Conservation (phyloP, 2,329 filamentous ascomycete genomes). For the Blastomyces parvus region DNA sequence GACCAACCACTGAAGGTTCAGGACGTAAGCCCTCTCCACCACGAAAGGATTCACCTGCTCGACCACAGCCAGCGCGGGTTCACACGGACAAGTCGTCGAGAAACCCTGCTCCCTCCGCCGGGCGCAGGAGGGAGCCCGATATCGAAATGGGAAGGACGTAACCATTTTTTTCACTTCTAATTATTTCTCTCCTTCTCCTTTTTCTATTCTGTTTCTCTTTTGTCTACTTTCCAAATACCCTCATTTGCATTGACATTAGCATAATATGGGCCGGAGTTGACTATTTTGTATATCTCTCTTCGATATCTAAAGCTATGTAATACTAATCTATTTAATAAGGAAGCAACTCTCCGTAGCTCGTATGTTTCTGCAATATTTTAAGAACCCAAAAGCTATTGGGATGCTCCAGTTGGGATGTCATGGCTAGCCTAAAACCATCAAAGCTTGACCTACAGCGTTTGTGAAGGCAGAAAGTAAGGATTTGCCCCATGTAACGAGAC, state of each 20-base stretch:
- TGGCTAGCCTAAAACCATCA: background rate
- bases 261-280: background rate
- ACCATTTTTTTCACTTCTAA: constrained; percentile 2
- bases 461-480: background rate
- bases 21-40: background rate
- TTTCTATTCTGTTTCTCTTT: constrained; percentile 9
- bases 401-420: background rate
- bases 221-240: background rate
- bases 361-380: background rate
- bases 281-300: background rate
- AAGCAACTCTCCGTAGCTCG: background rate
- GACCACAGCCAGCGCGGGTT: constrained; percentile 19
- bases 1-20: constrained; percentile 6
- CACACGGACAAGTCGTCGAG: background rate
- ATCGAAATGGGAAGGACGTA: constrained; percentile 17
- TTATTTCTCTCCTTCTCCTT: background rate
- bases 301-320: background rate
- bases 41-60: constrained; percentile 13
- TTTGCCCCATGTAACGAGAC: background rate
- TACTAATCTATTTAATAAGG: background rate
- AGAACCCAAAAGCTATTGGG: background rate
- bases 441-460: background rate
- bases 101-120: constrained; percentile 3
- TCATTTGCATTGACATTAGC: background rate
- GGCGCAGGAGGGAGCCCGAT: constrained; percentile 22